Base-by-base conservation (phyloP, 306 rosid genomes). In the Vigna hirtella region DNA sequence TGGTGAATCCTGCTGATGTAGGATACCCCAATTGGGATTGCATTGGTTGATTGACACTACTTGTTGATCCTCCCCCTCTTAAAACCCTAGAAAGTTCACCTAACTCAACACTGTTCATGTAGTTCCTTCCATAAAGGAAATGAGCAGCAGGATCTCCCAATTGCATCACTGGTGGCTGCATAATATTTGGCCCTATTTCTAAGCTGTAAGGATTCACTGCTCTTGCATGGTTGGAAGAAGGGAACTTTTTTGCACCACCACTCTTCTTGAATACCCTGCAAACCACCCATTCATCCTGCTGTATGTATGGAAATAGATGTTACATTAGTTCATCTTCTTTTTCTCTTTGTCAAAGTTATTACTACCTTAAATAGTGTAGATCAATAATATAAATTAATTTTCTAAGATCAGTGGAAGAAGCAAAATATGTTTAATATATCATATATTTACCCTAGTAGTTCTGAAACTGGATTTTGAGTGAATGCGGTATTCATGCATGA, bases 211-310 rank as follows among this genome's bases (percentile, higher is more conserved):
- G 94, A 61, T 91, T 88, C 45, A 74, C 69, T 52, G 85, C 81
- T 71, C 96, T 89, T 65, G 93, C 15, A 68, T 84, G 93, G 79
- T 70, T 86, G 4, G 92, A 73, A 2, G 79, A 28, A 40, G 94
- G 93, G 83, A 78, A 94, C 66, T 94, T 94, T 49, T 91, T 93
- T 18, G 82, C 85, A 7, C 93, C 97, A 0, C 83, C 92, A 66
- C 93, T 93, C 83, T 93, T 93, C 43, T 86, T 88, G 86, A 93
- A 93, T 5, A 93, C 89, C 34, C 98, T 84, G 82, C 97, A 91
- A 5, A 93, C 93, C 66, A 91, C 98, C 98, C 98, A 93, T 76
- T 93, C 98, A 82, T 93, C 98, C 87, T 91, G 92, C 83, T 79
- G 78, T 2, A 70, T 30, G 38, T 8, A 9, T 65, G 4, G 32